These are phyloP conservation scores for Coffea canephora DNA, from an alignment of 257 asterid genomes.

Conservation along the genomic window DNA sequence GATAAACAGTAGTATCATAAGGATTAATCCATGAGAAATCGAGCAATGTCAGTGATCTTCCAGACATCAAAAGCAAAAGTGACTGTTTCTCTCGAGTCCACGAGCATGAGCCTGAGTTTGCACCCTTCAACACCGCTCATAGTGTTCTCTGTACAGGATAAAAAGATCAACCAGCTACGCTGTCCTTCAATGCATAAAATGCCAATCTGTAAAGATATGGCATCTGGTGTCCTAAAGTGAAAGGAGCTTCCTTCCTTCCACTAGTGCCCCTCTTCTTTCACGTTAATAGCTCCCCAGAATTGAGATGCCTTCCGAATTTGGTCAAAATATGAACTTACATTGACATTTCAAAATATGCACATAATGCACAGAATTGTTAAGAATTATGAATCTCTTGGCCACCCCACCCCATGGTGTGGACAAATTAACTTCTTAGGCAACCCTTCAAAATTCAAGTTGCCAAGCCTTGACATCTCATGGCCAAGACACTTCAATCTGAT, in stretches of 20 bases:
- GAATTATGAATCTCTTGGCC: constrained; percentile 2
- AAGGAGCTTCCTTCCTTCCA: not conserved
- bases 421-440: not conserved
- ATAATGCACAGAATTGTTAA: constrained; percentile 16
- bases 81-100: not conserved
- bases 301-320: not conserved
- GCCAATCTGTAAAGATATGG: not conserved
- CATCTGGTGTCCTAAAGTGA: not conserved
- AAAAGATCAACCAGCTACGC: not conserved
- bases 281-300: not conserved
- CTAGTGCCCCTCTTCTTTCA: not conserved
- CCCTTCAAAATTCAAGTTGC: constrained; percentile 11
- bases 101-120: not conserved
- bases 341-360: constrained; percentile 9
- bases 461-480: constrained; percentile 9
- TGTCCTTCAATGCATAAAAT: not conserved
- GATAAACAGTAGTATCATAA: not conserved
- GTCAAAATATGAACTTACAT: not conserved
- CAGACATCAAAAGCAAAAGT: not conserved
- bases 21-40: not conserved
- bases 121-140: constrained; percentile 17
- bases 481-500: constrained; percentile 2
- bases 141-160: constrained; percentile 3
- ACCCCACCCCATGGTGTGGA: not conserved
- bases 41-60: not conserved